A percentile compares a stretch with the other conserved stretches of the same genome.
phyloP scores from a whole-genome alignment of 2,329 filamentous ascomycete species.

The Aspergillus nomiae region DNA sequence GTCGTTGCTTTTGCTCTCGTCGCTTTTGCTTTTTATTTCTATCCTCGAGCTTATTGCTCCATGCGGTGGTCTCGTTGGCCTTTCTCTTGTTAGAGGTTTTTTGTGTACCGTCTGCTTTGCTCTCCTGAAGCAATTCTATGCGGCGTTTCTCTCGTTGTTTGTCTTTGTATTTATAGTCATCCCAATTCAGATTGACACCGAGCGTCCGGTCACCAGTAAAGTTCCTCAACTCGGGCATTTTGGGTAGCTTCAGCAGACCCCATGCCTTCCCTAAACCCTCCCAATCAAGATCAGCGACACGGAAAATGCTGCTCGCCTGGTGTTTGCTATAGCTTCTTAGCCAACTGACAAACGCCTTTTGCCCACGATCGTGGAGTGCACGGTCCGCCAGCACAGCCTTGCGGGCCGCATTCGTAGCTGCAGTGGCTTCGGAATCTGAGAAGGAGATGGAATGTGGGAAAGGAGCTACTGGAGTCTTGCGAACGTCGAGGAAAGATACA shows the following conservation, averaged over 20 bases:
- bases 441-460: slow-evolving; percentile 62
- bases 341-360: slow-evolving; percentile 92
- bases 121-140: slow-evolving; percentile 55
- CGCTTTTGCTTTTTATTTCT: slow-evolving; percentile 64
- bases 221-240: slow-evolving; percentile 85
- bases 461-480: slow-evolving; percentile 77
- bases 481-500: slow-evolving; percentile 79
- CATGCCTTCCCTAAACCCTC: slow-evolving; percentile 75
- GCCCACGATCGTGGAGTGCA: slow-evolving; percentile 80
- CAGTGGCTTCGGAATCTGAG: slow-evolving; percentile 62
- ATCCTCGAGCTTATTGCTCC: slow-evolving; percentile 70
- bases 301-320: slow-evolving; percentile 88
- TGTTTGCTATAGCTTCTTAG: slow-evolving; percentile 90
- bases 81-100: slow-evolving; percentile 53
- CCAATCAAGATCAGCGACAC: slow-evolving; percentile 81
- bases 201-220: slow-evolving; percentile 70
- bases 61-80: slow-evolving; percentile 65
- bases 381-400: slow-evolving; percentile 59
- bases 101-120: slow-evolving; percentile 36
- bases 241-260: slow-evolving; percentile 83
- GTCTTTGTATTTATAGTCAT: slow-evolving; percentile 70
- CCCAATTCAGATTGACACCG: slow-evolving; percentile 62
- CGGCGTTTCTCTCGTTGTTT: slow-evolving; percentile 69
- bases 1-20: slow-evolving; percentile 65
- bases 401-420: slow-evolving; percentile 63